A percentile compares a stretch with the other conserved stretches of the same genome.
Conservation (phyloP, 192 early-diverging fungal species). For the Rhizophagus sp. region DNA sequence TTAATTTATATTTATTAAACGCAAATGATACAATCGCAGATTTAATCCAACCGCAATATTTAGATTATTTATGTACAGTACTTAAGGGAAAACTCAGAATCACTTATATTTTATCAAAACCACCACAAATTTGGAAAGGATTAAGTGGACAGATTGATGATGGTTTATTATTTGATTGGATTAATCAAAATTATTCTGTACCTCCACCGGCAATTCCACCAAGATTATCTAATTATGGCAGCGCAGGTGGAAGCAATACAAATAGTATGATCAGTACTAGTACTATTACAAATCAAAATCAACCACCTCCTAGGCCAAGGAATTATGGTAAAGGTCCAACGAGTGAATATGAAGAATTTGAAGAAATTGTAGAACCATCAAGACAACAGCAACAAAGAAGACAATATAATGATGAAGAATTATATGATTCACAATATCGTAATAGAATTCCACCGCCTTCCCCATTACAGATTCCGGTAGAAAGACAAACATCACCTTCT, state of each 20-base stretch:
- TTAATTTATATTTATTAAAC: slow-evolving; percentile 3
- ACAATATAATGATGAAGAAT: background rate
- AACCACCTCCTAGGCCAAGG: background rate
- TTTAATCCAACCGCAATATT: background rate
- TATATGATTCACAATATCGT: background rate
- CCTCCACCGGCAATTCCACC: background rate
- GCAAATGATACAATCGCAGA: slow-evolving; percentile 1
- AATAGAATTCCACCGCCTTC: background rate
- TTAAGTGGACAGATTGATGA: background rate
- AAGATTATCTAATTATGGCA: background rate
- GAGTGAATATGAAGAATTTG: background rate
- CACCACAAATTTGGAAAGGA: background rate
- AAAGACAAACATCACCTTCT: background rate
- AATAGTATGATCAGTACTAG: background rate
- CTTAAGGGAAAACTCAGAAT: slow-evolving; percentile 9
- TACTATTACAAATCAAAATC: background rate
- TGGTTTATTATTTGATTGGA: slow-evolving; percentile 15
- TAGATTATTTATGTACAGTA: background rate
- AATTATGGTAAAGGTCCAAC: no score
- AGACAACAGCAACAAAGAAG: no score
- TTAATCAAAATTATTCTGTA: background rate
- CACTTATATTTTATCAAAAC: slow-evolving; percentile 12
- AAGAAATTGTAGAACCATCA: background rate
- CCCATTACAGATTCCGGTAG: background rate
- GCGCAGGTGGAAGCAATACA: background rate